phyloP scores from a whole-genome alignment of 768 basidiomycete species.

The Cantharellus anzutake region DNA sequence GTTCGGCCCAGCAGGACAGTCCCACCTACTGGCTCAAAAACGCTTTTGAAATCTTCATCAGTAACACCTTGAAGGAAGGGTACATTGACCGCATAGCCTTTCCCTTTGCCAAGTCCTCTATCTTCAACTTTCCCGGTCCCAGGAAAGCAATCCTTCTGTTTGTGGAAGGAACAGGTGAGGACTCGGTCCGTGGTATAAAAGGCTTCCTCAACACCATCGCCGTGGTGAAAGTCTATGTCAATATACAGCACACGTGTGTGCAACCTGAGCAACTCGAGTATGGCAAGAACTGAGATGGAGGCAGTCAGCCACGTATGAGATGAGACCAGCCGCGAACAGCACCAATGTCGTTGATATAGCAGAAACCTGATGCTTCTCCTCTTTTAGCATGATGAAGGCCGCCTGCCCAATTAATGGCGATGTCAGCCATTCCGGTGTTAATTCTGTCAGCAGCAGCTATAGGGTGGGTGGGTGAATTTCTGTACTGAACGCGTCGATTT shows the following conservation, averaged over 20 bases:
- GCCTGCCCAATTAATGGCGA: conserved; percentile 93
- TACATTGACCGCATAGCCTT: conserved; percentile 80
- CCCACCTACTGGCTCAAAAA: conserved; percentile 76
- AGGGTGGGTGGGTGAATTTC: neutral
- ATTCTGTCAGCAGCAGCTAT: conserved; percentile 66
- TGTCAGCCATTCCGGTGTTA: conserved; percentile 57
- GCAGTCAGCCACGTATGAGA: conserved; percentile 17
- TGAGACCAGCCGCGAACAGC: conserved; percentile 37
- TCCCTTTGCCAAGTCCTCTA: conserved; percentile 63
- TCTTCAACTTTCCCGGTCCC: conserved; percentile 80
- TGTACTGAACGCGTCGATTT: neutral
- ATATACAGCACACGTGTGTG: conserved; percentile 85
- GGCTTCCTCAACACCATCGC: conserved; percentile 96
- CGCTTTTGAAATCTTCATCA: conserved; percentile 66
- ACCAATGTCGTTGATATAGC: conserved; percentile 94
- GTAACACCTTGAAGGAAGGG: conserved; percentile 89
- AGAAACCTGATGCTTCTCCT: conserved; percentile 92
- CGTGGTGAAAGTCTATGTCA: conserved; percentile 97
- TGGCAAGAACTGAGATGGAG: conserved; percentile 45
- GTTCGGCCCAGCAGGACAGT: neutral
- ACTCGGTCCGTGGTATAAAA: conserved; percentile 96
- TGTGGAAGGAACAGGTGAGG: conserved; percentile 95
- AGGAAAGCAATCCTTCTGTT: conserved; percentile 90
- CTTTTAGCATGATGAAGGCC: conserved; percentile 99
- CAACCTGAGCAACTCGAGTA: conserved; percentile 75